These are phyloP conservation scores for Pleurotus giganteus DNA, from an alignment of 768 basidiomycete species.

Conservation along the genomic window DNA sequence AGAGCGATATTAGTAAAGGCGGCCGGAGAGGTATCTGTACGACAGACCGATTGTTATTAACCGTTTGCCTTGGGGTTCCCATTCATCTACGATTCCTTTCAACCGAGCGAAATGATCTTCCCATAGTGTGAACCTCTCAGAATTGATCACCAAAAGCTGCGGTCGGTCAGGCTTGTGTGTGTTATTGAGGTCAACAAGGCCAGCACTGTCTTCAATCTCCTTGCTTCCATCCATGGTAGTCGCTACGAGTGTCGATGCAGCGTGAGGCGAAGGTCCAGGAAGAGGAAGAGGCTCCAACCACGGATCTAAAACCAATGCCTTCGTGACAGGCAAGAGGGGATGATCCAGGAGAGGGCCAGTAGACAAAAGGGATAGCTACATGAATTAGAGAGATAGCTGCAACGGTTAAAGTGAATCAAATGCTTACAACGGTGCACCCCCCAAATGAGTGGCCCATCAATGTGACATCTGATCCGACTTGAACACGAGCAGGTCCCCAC, in stretches of 20 bases:
- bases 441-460: slow-evolving; percentile 48
- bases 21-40: neutral
- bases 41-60: slow-evolving; percentile 49
- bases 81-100: slow-evolving; percentile 47
- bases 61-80: slow-evolving; percentile 45
- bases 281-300: slow-evolving; percentile 78
- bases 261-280: slow-evolving; percentile 47
- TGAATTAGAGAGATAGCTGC: slow-evolving; percentile 11
- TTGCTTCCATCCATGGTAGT: slow-evolving; percentile 2
- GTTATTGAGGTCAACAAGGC: neutral
- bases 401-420: neutral
- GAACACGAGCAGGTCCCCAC: slow-evolving; percentile 37
- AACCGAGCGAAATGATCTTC: slow-evolving; percentile 66
- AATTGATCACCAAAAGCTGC: slow-evolving; percentile 66
- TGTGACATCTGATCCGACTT: slow-evolving; percentile 31
- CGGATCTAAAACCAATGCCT: slow-evolving; percentile 71
- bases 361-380: slow-evolving; percentile 58
- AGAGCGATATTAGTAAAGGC: slow-evolving; percentile 1
- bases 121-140: slow-evolving; percentile 80
- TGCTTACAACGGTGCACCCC: slow-evolving; percentile 42
- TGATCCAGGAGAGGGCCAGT: slow-evolving; percentile 39
- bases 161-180: slow-evolving; percentile 24
- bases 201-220: too few species aligned
- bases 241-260: slow-evolving; percentile 11
- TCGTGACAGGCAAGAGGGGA: slow-evolving; percentile 48